These are phyloP conservation scores for Cercospora canescens DNA, from an alignment of 2,329 filamentous ascomycete genomes.

Conservation along the genomic window DNA sequence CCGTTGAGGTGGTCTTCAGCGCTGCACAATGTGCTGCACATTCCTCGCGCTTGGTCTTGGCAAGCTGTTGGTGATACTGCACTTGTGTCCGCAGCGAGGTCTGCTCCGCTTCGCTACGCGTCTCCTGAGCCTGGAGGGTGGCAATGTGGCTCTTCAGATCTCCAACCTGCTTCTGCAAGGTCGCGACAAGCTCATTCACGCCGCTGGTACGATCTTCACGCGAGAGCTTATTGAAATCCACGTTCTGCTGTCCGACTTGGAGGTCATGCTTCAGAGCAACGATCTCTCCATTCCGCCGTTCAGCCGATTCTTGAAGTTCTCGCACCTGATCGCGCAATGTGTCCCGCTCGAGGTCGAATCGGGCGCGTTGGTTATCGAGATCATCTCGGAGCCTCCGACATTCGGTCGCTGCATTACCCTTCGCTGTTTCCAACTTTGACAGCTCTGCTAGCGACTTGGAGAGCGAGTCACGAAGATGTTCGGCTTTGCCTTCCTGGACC, in stretches of 20 bases:
- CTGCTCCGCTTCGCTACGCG: background rate
- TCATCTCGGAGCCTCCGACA: no score
- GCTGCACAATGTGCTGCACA: background rate
- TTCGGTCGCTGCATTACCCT: no score
- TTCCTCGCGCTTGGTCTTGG: background rate
- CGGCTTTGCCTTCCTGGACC: no score
- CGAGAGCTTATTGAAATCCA: background rate
- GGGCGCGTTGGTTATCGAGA: background rate
- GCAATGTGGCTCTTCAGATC: no score
- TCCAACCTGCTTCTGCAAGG: background rate
- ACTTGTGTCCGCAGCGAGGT: background rate
- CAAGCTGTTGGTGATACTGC: background rate
- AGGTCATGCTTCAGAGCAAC: background rate
- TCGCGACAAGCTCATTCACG: background rate
- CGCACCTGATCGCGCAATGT: background rate
- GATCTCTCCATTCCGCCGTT: background rate
- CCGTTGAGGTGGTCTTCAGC: background rate
- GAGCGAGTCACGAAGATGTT: no score
- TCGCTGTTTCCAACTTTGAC: no score
- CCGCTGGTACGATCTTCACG: background rate
- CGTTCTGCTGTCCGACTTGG: background rate
- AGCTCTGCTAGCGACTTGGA: no score
- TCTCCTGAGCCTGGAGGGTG: background rate
- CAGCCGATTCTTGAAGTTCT: background rate
- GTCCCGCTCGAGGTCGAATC: background rate